Evolutionary conservation across 1,284 basidiomycete species (phyloP).

Genomic region (Moesziomyces parantarcticus): DNA sequence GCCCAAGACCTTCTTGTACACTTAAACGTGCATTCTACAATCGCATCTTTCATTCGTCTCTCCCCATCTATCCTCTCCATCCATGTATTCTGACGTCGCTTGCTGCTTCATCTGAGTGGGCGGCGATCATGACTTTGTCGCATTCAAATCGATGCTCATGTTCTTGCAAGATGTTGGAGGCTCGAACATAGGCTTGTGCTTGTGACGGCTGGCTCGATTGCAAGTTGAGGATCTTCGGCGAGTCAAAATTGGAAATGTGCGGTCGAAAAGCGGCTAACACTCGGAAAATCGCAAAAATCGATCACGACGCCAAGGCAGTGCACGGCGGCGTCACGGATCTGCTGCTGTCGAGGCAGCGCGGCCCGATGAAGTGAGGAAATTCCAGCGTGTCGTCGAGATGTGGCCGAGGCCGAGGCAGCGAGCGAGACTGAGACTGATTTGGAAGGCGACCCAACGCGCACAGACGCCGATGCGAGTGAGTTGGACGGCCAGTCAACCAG

Average conservation of each 20-base stretch:
- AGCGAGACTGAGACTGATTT: conserved; percentile 7
- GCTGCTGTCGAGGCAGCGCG: too few species aligned
- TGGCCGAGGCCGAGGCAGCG: not conserved
- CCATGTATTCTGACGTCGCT: conserved; percentile 37
- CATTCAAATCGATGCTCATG: conserved; percentile 44
- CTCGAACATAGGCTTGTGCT: not conserved
- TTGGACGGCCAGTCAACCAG: not conserved
- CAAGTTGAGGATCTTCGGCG: too few species aligned
- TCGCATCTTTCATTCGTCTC: conserved; percentile 1
- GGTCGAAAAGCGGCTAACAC: not conserved
- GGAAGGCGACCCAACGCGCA: conserved; percentile 14
- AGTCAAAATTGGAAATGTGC: conserved; percentile 3
- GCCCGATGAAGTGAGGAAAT: not conserved
- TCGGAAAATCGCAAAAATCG: conserved; percentile 7
- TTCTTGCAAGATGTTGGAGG: conserved; percentile 14
- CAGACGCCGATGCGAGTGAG: conserved; percentile 7
- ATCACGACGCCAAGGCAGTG: conserved; percentile 15
- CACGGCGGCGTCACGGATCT: not conserved
- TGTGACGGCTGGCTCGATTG: not conserved
- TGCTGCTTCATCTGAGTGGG: conserved; percentile 19
- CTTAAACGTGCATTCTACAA: conserved; percentile 32
- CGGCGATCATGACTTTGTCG: conserved; percentile 12
- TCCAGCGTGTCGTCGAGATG: too few species aligned
- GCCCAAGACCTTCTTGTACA: conserved; percentile 35
- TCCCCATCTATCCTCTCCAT: conserved; percentile 12